Percentiles rank a stretch among this genome's conserved stretches.
Evolutionary conservation across 2,329 filamentous ascomycete genomes (phyloP).

Genomic region (Aspergillus clavatus): DNA sequence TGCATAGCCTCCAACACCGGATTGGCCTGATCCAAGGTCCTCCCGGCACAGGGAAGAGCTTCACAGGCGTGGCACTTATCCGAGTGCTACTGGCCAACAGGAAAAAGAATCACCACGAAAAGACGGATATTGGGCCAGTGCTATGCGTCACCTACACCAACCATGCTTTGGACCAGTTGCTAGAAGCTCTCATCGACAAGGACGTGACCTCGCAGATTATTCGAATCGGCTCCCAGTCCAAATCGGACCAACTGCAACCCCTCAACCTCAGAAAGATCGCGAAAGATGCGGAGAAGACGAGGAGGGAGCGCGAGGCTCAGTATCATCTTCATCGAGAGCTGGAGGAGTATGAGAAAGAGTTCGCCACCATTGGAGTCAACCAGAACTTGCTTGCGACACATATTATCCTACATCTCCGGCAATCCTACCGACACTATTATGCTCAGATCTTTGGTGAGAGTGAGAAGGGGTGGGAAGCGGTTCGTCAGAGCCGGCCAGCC

Average conservation of each 20-base stretch:
- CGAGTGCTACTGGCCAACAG: constrained; percentile 26
- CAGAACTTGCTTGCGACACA: not conserved
- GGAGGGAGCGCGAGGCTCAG: constrained; percentile 22
- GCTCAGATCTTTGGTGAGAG: not conserved
- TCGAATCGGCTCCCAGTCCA: constrained; percentile 56
- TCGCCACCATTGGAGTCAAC: constrained; percentile 7
- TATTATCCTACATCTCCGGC: not conserved
- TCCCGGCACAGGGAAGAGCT: constrained; percentile 24
- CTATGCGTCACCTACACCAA: constrained; percentile 48
- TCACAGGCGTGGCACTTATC: constrained; percentile 19
- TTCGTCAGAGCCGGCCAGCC: not conserved
- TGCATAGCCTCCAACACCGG: constrained; percentile 9
- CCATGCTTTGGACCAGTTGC: constrained; percentile 53
- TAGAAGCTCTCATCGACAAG: constrained; percentile 51
- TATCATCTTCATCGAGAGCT: constrained; percentile 4
- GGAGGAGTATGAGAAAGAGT: constrained; percentile 11
- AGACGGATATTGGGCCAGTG: constrained; percentile 39
- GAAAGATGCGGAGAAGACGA: constrained; percentile 32
- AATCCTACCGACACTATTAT: not conserved
- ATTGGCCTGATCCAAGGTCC: constrained; percentile 22
- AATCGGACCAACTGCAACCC: constrained; percentile 47
- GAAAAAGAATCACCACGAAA: constrained; percentile 16
- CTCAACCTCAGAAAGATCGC: constrained; percentile 44
- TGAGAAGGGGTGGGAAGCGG: not conserved
- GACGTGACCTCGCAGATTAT: constrained; percentile 44